Evolutionary conservation across 1,284 basidiomycete genomes (phyloP).

Genomic region (Phenoliferia sp.): DNA sequence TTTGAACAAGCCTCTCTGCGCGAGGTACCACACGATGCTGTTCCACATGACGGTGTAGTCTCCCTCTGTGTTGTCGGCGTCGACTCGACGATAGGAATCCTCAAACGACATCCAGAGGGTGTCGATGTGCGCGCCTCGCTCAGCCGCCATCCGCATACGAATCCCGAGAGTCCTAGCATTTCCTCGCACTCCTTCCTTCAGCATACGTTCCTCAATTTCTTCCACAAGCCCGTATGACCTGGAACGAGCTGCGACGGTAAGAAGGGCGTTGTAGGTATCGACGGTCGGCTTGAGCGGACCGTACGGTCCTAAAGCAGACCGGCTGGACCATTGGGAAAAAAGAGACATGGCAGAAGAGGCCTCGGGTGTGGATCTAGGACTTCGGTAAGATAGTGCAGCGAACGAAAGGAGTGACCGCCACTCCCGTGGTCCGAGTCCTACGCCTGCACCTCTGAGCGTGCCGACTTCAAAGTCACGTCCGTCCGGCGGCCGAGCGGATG

Average conservation of each 20-base stretch:
- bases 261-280: constrained; percentile 22
- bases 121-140: constrained; percentile 10
- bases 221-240: constrained; percentile 25
- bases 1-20: constrained; percentile 6
- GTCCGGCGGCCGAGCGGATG: neutral
- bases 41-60: constrained; percentile 9
- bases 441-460: neutral
- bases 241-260: constrained; percentile 7
- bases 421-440: neutral
- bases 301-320: no score
- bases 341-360: constrained; percentile 6
- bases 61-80: neutral
- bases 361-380: constrained; percentile 7
- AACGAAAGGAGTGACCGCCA: constrained; percentile 20
- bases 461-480: neutral
- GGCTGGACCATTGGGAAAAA: constrained; percentile 6
- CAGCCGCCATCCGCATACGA: constrained; percentile 2
- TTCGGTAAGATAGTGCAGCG: constrained; percentile 10
- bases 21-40: constrained; percentile 12
- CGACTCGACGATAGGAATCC: neutral
- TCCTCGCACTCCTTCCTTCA: neutral
- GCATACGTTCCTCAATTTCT: constrained; percentile 15
- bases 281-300: neutral
- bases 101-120: constrained; percentile 17
- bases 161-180: constrained; percentile 3